Percentiles rank a stretch among this genome's conserved stretches.
Evolutionary conservation across 208 protist genomes (phyloP).

Genomic region (Acanthamoeba lenticulata): DNA sequence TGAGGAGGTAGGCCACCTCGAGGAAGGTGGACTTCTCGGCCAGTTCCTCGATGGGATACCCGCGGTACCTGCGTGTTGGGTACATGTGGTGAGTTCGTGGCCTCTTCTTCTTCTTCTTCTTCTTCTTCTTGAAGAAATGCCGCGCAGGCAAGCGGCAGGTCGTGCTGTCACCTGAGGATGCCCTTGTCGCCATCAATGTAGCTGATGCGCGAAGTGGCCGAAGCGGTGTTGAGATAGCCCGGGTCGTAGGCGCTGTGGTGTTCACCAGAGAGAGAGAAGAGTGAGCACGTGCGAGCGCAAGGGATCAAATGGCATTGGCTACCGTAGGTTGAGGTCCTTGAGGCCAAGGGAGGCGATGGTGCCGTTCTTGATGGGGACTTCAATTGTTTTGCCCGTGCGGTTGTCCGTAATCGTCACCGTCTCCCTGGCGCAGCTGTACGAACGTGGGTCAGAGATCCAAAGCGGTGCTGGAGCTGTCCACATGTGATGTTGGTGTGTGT

Average conservation of each 20-base stretch:
- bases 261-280: not conserved
- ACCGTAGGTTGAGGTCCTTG: constrained; percentile 72
- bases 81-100: too few species aligned
- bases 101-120: too few species aligned
- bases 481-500: too few species aligned
- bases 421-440: too few species aligned
- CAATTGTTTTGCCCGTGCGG: constrained; percentile 76
- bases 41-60: constrained; percentile 84
- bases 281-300: too few species aligned
- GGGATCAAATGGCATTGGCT: too few species aligned
- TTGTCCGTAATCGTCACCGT: constrained; percentile 79
- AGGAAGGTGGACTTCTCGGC: constrained; percentile 80
- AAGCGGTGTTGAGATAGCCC: constrained; percentile 80
- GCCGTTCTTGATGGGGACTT: constrained; percentile 77
- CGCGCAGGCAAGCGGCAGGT: not conserved
- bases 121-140: too few species aligned
- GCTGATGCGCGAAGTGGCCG: constrained; percentile 76
- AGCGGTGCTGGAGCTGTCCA: too few species aligned
- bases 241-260: constrained; percentile 80
- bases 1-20: constrained; percentile 80
- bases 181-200: constrained; percentile 87
- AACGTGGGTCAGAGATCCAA: too few species aligned
- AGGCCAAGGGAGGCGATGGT: constrained; percentile 68
- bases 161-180: constrained; percentile 77
- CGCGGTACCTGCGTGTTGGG: constrained; percentile 82